These are phyloP conservation scores for Elsinoe perseae DNA, from an alignment of 2,329 filamentous ascomycete genomes.

Conservation along the genomic window DNA sequence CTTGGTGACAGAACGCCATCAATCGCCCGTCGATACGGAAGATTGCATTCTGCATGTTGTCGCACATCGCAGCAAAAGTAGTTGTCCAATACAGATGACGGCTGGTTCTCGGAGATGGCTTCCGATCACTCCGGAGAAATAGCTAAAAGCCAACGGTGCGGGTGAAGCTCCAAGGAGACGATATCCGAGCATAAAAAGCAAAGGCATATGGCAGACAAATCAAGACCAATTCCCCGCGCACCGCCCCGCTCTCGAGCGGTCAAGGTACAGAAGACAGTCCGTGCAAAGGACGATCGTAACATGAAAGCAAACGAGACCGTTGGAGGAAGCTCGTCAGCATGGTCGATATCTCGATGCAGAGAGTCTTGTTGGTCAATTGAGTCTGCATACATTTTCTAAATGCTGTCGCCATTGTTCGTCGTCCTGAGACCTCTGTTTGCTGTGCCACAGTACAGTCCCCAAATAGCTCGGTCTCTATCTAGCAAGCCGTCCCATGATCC, in stretches of 20 bases:
- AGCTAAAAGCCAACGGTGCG: neutral
- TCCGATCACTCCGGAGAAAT: neutral
- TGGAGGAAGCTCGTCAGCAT: neutral
- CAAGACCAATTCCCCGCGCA: constrained; percentile 1
- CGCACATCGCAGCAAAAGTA: neutral
- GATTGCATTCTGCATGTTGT: neutral
- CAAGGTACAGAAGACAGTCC: constrained; percentile 8
- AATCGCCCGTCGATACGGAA: neutral
- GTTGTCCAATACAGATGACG: neutral
- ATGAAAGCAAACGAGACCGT: constrained; percentile 9
- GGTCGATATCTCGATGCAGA: neutral
- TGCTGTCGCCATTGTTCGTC: neutral
- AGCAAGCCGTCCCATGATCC: constrained; percentile 5
- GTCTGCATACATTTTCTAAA: too few species aligned
- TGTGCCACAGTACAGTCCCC: neutral
- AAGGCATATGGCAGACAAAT: neutral
- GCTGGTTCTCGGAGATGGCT: neutral
- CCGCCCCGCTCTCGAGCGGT: neutral
- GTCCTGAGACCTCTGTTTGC: neutral
- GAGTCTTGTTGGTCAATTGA: neutral
- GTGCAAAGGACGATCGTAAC: constrained; percentile 11
- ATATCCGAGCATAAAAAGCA: constrained; percentile 3
- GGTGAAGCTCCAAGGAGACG: neutral
- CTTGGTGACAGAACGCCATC: neutral
- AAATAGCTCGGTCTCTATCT: neutral